Percentiles rank a stretch among this genome's conserved stretches.
These are phyloP conservation scores for Amanita thiersii DNA, from an alignment of 768 basidiomycete genomes.

Conservation along the genomic window DNA sequence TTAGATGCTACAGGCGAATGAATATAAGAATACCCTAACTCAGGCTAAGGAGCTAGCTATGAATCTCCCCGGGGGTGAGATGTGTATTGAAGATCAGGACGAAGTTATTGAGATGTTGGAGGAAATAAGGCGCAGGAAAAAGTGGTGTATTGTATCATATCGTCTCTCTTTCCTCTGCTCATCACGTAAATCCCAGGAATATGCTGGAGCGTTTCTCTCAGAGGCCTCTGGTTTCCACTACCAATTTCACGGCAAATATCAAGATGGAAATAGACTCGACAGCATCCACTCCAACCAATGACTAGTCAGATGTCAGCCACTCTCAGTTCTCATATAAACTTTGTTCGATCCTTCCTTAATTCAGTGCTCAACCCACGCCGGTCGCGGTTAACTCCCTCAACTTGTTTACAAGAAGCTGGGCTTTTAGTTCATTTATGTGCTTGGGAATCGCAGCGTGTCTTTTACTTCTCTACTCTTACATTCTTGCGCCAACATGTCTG, in stretches of 20 bases:
- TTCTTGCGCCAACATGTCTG: too few relatives aligned
- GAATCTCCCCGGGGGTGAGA: slow-evolving; percentile 64
- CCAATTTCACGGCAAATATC: slow-evolving; percentile 16
- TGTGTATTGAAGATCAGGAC: slow-evolving; percentile 60
- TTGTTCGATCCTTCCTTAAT: too few relatives aligned
- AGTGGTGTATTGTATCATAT: slow-evolving; percentile 26
- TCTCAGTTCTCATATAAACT: too few relatives aligned
- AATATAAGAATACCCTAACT: slow-evolving; percentile 50
- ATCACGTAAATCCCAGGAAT: slow-evolving; percentile 27
- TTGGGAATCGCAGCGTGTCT: too few relatives aligned
- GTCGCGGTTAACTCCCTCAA: too few relatives aligned
- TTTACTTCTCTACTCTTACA: too few relatives aligned
- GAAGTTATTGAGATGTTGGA: slow-evolving; percentile 66
- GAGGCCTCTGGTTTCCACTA: slow-evolving; percentile 26
- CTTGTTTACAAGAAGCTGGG: too few relatives aligned
- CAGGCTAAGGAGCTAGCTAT: slow-evolving; percentile 54
- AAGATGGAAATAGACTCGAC: slow-evolving; percentile 71
- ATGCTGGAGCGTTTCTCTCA: slow-evolving; percentile 47
- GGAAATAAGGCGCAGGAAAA: slow-evolving; percentile 52
- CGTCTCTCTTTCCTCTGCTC: neutral
- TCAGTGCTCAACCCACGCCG: too few relatives aligned
- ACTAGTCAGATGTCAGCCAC: slow-evolving; percentile 4
- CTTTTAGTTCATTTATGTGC: too few relatives aligned
- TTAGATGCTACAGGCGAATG: slow-evolving; percentile 46
- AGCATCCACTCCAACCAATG: slow-evolving; percentile 58